These are phyloP conservation scores for Skeletonema tropicum DNA, from an alignment of 108 stramenopile genomes.

Conservation along the genomic window DNA sequence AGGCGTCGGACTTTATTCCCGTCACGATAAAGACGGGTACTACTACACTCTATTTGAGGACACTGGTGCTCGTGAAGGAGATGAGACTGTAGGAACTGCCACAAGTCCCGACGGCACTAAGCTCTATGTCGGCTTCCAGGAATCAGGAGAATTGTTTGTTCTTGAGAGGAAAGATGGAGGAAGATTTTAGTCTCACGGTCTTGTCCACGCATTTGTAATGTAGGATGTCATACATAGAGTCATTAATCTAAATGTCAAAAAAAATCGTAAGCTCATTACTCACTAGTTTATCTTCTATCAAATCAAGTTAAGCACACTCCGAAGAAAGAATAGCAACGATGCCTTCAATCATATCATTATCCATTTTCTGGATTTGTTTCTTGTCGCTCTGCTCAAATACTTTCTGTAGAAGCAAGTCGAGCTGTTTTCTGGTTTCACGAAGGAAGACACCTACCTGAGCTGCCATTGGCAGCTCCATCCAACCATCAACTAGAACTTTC, in stretches of 20 bases:
- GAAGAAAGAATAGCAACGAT: slow-evolving; percentile 11
- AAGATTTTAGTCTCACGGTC: slow-evolving; percentile 24
- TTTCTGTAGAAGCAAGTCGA: slow-evolving; percentile 23
- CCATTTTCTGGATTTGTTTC: slow-evolving; percentile 13
- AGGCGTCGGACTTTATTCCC: slow-evolving; percentile 49
- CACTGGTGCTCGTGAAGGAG: slow-evolving; percentile 22
- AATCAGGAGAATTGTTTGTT: slow-evolving; percentile 47
- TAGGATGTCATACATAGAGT: background rate
- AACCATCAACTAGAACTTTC: slow-evolving; percentile 67
- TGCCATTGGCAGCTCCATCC: slow-evolving; percentile 69
- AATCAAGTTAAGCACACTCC: background rate
- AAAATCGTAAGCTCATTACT: background rate
- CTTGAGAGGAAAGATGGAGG: slow-evolving; percentile 56
- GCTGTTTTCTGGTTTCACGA: slow-evolving; percentile 41
- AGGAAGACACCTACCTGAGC: slow-evolving; percentile 75
- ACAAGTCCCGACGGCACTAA: slow-evolving; percentile 59
- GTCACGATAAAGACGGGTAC: slow-evolving; percentile 29
- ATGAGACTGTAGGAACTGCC: slow-evolving; percentile 54
- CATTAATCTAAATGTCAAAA: no score
- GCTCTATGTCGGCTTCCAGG: slow-evolving; percentile 67
- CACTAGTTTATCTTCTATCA: no score
- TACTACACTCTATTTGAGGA: slow-evolving; percentile 47
- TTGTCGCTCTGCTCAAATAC: slow-evolving; percentile 20
- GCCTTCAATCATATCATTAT: slow-evolving; percentile 12
- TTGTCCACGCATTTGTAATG: background rate